A percentile compares a stretch with the other conserved stretches of the same genome.
These are phyloP conservation scores for Paraphoma chrysanthemicola DNA, from an alignment of 2,329 filamentous ascomycete genomes.

Conservation along the genomic window DNA sequence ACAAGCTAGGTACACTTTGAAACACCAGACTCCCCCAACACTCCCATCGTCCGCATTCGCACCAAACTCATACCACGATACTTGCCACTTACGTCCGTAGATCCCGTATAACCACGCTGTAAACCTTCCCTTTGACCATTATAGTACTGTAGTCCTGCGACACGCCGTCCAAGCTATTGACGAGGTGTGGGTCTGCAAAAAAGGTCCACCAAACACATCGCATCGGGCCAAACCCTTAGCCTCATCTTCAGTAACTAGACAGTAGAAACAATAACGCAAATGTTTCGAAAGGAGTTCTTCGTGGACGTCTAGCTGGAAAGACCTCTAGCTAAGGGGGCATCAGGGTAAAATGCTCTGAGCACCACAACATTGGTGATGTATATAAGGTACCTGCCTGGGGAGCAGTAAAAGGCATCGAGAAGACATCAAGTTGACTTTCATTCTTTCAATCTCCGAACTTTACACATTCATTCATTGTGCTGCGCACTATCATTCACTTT, in stretches of 20 bases:
- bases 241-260: background rate
- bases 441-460: background rate
- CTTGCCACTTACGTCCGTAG: background rate
- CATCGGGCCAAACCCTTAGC: background rate
- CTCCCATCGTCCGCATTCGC: background rate
- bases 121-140: background rate
- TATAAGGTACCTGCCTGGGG: background rate
- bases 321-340: background rate
- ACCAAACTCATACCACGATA: background rate
- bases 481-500: slow-evolving; percentile 19
- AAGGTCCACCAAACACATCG: background rate
- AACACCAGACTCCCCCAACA: background rate
- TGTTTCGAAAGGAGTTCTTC: slow-evolving; percentile 15
- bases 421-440: background rate
- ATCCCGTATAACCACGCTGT: background rate
- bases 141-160: background rate
- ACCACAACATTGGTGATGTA: background rate
- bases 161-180: background rate
- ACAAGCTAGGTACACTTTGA: background rate
- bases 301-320: background rate
- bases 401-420: background rate
- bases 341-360: background rate
- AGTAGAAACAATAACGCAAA: slow-evolving; percentile 9
- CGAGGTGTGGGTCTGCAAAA: background rate
- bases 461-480: slow-evolving; percentile 15